A percentile compares a stretch with the other conserved stretches of the same genome.
These are phyloP conservation scores for Nakazawaea populi DNA, from an alignment of 805 yeast genomes.

Conservation along the genomic window DNA sequence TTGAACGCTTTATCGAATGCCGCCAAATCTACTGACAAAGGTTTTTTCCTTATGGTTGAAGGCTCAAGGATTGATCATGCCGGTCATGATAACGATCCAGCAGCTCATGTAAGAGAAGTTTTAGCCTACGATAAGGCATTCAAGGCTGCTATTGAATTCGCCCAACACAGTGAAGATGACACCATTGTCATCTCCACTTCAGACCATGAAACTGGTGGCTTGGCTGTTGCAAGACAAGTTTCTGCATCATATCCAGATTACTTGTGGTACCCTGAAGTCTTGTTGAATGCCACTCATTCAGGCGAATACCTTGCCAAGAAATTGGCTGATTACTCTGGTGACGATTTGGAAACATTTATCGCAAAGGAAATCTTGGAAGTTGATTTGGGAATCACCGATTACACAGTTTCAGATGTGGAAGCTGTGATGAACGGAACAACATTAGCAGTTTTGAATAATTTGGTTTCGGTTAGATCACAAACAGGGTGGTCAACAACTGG, in stretches of 20 bases:
- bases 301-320: conserved; percentile 61
- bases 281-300: conserved; percentile 65
- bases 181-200: conserved; percentile 78
- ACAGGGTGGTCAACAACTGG: conserved; percentile 98
- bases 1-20: conserved; percentile 61
- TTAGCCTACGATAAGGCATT: conserved; percentile 83
- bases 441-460: conserved; percentile 47
- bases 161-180: conserved; percentile 62
- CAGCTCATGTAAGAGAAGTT: conserved; percentile 89
- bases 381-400: conserved; percentile 65
- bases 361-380: conserved; percentile 46
- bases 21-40: conserved; percentile 66
- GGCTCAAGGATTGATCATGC: conserved; percentile 96
- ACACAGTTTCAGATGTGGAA: conserved; percentile 47
- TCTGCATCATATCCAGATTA: conserved; percentile 72
- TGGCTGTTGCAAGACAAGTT: conserved; percentile 80
- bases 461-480: conserved; percentile 78
- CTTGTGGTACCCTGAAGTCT: conserved; percentile 78
- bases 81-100: conserved; percentile 91
- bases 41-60: conserved; percentile 82
- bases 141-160: conserved; percentile 65
- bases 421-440: conserved; percentile 25
- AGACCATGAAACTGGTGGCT: conserved; percentile 96
- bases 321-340: conserved; percentile 30
- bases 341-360: conserved; percentile 34